Conservation (phyloP, 2,329 filamentous ascomycete genomes). For the Lasiodiplodia gonubiensis region DNA sequence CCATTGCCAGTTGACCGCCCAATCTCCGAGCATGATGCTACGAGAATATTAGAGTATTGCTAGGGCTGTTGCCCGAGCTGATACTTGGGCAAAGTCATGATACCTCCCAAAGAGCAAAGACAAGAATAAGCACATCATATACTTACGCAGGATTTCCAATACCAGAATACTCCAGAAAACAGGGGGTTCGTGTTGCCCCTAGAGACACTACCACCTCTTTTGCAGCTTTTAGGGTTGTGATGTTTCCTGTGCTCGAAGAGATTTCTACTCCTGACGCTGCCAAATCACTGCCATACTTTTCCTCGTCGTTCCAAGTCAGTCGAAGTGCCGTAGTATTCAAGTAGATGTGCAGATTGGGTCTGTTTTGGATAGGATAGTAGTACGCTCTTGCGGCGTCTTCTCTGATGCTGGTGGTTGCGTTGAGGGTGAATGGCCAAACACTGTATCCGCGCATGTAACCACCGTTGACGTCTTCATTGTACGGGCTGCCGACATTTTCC, state of each 20-base stretch:
- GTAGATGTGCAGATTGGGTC: conserved; percentile 53
- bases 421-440: conserved; percentile 45
- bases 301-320: conserved; percentile 43
- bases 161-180: conserved; percentile 33
- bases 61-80: no score
- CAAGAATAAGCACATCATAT: background rate
- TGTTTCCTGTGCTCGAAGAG: background rate
- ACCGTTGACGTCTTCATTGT: conserved; percentile 45
- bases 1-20: background rate
- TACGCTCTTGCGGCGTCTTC: conserved; percentile 52
- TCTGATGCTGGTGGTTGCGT: conserved; percentile 43
- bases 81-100: no score
- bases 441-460: conserved; percentile 48
- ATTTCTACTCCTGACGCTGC: conserved; percentile 38
- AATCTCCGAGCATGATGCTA: background rate
- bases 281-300: conserved; percentile 1
- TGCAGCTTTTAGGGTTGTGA: conserved; percentile 40
- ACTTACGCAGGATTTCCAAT: conserved; percentile 31
- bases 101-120: background rate
- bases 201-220: conserved; percentile 35
- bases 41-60: no score
- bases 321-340: conserved; percentile 51
- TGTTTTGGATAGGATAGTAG: conserved; percentile 48
- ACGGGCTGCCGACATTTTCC: conserved; percentile 38
- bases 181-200: conserved; percentile 31